Evolutionary conservation across 352 stramenopile species (phyloP).

Genomic region (Phytophthora chlamydospora): DNA sequence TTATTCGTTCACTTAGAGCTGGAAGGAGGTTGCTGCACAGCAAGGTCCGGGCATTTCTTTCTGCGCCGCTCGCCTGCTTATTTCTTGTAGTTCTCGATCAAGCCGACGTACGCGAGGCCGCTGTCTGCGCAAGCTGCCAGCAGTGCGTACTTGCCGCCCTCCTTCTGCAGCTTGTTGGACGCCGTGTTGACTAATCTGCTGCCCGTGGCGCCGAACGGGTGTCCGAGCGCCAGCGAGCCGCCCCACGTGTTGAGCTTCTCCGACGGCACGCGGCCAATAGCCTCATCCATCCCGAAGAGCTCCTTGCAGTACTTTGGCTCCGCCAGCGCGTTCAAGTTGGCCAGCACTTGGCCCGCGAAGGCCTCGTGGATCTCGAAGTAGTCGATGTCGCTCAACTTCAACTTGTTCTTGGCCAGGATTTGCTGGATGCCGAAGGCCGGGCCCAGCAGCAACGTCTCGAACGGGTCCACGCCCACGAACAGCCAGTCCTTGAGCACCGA

Average conservation of each 20-base stretch:
- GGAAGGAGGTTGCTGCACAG: background rate
- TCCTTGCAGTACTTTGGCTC: slow-evolving; percentile 96
- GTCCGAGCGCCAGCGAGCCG: slow-evolving; percentile 95
- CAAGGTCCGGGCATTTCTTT: slow-evolving; percentile 17
- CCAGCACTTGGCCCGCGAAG: slow-evolving; percentile 98
- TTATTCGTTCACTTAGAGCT: slow-evolving; percentile 15
- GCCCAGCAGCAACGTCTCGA: slow-evolving; percentile 94
- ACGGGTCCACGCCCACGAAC: slow-evolving; percentile 98
- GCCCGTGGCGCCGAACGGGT: slow-evolving; percentile 98
- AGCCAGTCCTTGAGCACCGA: slow-evolving; percentile 95
- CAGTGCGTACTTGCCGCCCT: slow-evolving; percentile 96
- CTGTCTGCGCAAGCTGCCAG: slow-evolving; percentile 98
- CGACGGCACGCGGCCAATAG: slow-evolving; percentile 92
- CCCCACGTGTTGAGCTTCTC: slow-evolving; percentile 98
- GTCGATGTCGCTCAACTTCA: slow-evolving; percentile 95
- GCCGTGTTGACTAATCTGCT: slow-evolving; percentile 96
- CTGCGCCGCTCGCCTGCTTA: slow-evolving; percentile 26
- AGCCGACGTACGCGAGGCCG: slow-evolving; percentile 94
- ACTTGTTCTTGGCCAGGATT: slow-evolving; percentile 82
- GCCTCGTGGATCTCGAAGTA: slow-evolving; percentile 99
- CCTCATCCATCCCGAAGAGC: slow-evolving; percentile 90
- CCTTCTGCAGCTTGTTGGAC: slow-evolving; percentile 96
- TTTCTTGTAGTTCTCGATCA: slow-evolving; percentile 92
- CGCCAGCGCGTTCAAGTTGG: slow-evolving; percentile 96
- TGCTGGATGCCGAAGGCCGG: slow-evolving; percentile 95